Evolutionary conservation across 2,329 filamentous ascomycete species (phyloP), one percentile per base, ranked within the genome.

Genomic region (Neodidymelliopsis sp.): DNA sequence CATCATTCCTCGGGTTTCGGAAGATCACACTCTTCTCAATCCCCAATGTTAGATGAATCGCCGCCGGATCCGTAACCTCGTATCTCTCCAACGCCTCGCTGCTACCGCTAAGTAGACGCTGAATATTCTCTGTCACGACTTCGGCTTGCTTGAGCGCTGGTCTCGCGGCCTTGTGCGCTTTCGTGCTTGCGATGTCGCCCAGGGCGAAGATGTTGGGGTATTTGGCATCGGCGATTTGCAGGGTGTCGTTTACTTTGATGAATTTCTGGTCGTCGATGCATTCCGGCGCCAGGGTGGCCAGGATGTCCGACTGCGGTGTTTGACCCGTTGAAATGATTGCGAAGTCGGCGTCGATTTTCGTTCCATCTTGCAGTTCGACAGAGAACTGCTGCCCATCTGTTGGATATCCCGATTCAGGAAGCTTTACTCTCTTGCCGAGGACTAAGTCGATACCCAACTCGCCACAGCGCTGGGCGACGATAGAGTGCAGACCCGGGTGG

Each of bases 251-350:
- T 18, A 87, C 81, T 1, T 73, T 72, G 56, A 86, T 79, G 48
- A 80, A 77, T 2, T 79, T 77, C 3, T 67, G 55, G 15, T 47
- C 46, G 0, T 78, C 75, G 44, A 84, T 75, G 3, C 75, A 71
- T 0, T 60, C 45, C 0, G 79, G 77, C 1, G 76, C 75, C 6
- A 83, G 63, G 2, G 68, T 54, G 2, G 69, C 53, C 5, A 86
- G 46, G 10, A 86, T 60, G 0, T 70, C 63, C 0, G 83, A 83
- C n/a, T 80, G 77, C 0, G 85, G 83, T 15, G 69, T 76, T 60
- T 86, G 84, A 2, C 85, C 84, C 0, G 79, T 82, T 51, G 84
- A 86, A 42, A 80, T 79, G 42, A 87, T 77, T 84, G 49, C 6
- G 8, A 44, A 35, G 25, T 53, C 27, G 11, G 48, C 40, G 9